Conservation (phyloP, 805 yeast genomes). For the Pichia manshurica region DNA sequence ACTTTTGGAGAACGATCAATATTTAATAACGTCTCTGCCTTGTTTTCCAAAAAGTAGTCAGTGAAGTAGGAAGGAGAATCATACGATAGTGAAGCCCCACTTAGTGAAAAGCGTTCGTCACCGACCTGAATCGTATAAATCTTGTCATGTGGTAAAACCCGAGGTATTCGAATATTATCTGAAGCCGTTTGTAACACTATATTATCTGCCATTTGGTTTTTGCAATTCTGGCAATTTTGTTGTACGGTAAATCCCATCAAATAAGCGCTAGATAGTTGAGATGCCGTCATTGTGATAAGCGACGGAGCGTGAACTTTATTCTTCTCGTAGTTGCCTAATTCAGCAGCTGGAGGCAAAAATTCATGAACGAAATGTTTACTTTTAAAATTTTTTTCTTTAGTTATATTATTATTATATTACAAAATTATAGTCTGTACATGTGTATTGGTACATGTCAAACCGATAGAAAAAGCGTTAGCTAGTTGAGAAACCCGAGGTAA, state of each 20-base stretch:
- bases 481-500: background rate
- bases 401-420: constrained; percentile 6
- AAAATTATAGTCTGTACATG: too few relatives aligned
- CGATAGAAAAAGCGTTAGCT: background rate
- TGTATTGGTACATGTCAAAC: too few relatives aligned
- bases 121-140: constrained; percentile 73
- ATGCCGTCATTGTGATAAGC: background rate
- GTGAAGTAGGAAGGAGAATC: constrained; percentile 91
- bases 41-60: constrained; percentile 45
- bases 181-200: background rate
- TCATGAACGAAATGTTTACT: too few relatives aligned
- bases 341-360: too few relatives aligned
- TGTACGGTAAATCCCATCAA: background rate
- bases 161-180: constrained; percentile 33
- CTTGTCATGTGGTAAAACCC: constrained; percentile 58
- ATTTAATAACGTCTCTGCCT: constrained; percentile 37
- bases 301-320: too few relatives aligned
- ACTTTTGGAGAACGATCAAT: constrained; percentile 72
- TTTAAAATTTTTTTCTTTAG: background rate
- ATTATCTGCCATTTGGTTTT: background rate
- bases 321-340: too few relatives aligned
- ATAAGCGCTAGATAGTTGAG: background rate
- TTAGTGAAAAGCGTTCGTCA: constrained; percentile 49
- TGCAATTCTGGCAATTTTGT: background rate
- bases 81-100: constrained; percentile 80